Conservation (phyloP, 345 rosid genomes). For the Hypericum androsaemum region DNA sequence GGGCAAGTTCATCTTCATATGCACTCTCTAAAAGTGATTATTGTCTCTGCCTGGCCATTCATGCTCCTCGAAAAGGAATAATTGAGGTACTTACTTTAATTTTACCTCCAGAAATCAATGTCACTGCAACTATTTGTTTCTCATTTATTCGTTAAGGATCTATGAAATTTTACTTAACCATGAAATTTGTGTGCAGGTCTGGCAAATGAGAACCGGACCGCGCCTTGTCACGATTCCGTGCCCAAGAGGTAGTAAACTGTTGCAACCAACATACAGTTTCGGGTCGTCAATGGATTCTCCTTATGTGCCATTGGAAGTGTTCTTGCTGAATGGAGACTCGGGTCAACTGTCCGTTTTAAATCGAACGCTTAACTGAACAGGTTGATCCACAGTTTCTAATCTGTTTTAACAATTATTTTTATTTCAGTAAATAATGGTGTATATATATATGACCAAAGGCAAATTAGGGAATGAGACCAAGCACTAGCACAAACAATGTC, state of each 20-base stretch:
- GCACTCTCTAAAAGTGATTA: constrained; percentile 69
- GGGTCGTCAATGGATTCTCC: constrained; percentile 56
- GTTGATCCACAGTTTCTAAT: too few relatives aligned
- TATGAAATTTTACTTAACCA: background rate
- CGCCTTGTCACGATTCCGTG: constrained; percentile 69
- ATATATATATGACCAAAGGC: too few relatives aligned
- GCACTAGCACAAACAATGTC: too few relatives aligned
- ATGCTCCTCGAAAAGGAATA: constrained; percentile 93
- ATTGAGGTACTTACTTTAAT: constrained; percentile 44
- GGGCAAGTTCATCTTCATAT: constrained; percentile 37
- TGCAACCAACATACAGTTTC: constrained; percentile 84
- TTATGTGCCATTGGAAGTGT: constrained; percentile 74
- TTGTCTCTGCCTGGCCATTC: constrained; percentile 89
- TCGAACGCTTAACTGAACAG: constrained; percentile 36
- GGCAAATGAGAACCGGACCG: constrained; percentile 97
- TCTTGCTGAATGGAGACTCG: constrained; percentile 77
- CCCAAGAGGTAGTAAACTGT: constrained; percentile 56
- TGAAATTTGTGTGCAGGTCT: constrained; percentile 45
- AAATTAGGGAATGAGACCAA: too few relatives aligned
- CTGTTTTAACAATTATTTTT: too few relatives aligned
- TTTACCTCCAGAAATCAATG: background rate
- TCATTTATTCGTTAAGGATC: background rate
- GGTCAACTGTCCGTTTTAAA: constrained; percentile 73
- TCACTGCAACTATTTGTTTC: background rate
- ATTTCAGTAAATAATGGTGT: too few relatives aligned